phyloP scores from a whole-genome alignment of 345 rosid species.

The Moricandia arvensis region DNA sequence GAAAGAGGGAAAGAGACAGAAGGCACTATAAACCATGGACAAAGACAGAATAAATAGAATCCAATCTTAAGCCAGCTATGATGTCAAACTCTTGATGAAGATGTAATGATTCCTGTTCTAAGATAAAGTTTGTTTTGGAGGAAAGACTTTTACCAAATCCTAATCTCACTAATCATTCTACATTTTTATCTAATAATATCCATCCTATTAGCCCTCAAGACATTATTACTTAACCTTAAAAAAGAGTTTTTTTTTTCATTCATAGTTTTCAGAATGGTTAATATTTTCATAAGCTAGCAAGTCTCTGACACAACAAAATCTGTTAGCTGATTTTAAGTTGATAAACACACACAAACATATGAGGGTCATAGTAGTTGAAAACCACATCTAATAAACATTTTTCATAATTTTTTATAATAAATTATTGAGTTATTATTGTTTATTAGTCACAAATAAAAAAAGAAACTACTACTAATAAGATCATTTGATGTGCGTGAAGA shows the following conservation, averaged over 20 bases:
- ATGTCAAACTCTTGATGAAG: slow-evolving; percentile 12
- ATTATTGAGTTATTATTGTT: neutral
- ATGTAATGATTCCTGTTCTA: slow-evolving; percentile 1
- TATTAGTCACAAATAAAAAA: neutral
- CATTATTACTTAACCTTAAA: neutral
- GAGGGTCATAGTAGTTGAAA: slow-evolving; percentile 18
- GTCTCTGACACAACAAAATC: neutral
- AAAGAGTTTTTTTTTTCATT: neutral
- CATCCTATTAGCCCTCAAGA: neutral
- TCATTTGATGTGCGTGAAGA: slow-evolving; percentile 22
- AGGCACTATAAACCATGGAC: slow-evolving; percentile 6
- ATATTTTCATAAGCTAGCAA: slow-evolving; percentile 9
- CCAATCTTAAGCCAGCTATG: slow-evolving; percentile 30
- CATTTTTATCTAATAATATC: neutral
- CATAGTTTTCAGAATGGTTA: slow-evolving; percentile 20
- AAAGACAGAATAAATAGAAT: slow-evolving; percentile 21
- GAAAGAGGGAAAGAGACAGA: slow-evolving; percentile 10
- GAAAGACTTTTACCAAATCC: neutral
- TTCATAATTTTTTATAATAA: neutral
- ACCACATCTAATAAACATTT: slow-evolving; percentile 9
- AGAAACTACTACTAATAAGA: neutral
- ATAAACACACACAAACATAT: slow-evolving; percentile 10
- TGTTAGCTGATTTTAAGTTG: neutral
- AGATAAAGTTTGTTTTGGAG: slow-evolving; percentile 9
- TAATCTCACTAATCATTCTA: slow-evolving; percentile 5